A percentile compares a stretch with the other conserved stretches of the same genome.
Evolutionary conservation across 2,329 filamentous ascomycete genomes (phyloP).

Genomic region (Metarhizium robertsii): DNA sequence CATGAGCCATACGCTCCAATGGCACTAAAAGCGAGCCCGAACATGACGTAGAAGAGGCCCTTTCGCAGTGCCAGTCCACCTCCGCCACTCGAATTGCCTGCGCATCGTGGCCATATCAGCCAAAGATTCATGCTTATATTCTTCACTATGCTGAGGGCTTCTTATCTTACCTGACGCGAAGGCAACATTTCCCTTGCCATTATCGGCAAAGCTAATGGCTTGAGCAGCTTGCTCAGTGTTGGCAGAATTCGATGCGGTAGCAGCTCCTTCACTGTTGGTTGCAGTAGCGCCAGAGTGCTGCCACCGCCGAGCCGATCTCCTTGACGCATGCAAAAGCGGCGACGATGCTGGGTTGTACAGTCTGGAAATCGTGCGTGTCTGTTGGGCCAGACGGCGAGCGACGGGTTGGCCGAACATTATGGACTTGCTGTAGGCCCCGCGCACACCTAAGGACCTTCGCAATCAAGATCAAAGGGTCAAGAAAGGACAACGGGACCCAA

Average conservation of each 20-base stretch:
- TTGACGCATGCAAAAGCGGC: not conserved
- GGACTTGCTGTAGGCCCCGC: not conserved
- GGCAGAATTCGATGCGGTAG: not conserved
- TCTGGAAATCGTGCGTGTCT: not conserved
- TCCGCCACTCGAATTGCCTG: not conserved
- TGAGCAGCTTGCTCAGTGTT: not conserved
- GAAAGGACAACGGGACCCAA: not conserved
- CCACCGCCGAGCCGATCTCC: not conserved
- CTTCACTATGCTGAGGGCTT: not conserved
- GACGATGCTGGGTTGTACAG: not conserved
- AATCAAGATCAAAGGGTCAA: not conserved
- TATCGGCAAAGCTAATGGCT: not conserved
- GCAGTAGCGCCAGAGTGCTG: not conserved
- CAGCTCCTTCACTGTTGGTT: not conserved
- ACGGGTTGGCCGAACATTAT: not conserved
- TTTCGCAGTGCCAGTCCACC: slow-evolving; percentile 9
- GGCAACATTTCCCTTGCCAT: not conserved
- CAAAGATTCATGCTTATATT: not conserved
- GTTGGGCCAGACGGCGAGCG: slow-evolving; percentile 2
- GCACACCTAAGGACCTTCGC: not conserved
- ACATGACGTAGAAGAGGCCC: slow-evolving; percentile 16
- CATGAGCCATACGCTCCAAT: slow-evolving; percentile 26
- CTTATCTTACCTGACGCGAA: not conserved
- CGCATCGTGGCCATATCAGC: not conserved
- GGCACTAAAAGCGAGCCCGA: slow-evolving; percentile 20